Percentiles rank a stretch among this genome's conserved stretches.
Evolutionary conservation across 495 filamentous ascomycete genomes (phyloP).

Genomic region (Extremus antarcticus): DNA sequence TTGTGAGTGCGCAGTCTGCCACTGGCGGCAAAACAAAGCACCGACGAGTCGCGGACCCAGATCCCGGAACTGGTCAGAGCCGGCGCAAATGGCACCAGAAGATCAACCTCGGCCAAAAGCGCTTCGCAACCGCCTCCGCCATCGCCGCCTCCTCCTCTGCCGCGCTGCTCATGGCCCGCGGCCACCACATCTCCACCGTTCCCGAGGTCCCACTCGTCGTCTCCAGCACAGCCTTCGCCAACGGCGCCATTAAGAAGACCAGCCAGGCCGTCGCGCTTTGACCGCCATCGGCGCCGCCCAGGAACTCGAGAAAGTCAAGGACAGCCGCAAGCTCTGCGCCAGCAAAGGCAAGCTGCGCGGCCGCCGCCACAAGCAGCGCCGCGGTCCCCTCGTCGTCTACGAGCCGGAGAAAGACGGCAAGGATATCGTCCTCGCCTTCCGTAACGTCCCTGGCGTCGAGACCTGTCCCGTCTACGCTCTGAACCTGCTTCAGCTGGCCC

Average conservation of each 20-base stretch:
- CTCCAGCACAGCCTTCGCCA: conserved; percentile 74
- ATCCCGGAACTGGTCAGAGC: too few species aligned
- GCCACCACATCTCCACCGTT: conserved; percentile 84
- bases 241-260: conserved; percentile 71
- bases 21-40: too few species aligned
- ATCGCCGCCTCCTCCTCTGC: conserved; percentile 90
- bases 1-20: too few species aligned
- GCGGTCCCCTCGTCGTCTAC: conserved; percentile 94
- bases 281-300: conserved; percentile 75
- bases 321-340: conserved; percentile 84
- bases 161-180: conserved; percentile 88
- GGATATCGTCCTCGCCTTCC: conserved; percentile 82
- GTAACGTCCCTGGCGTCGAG: conserved; percentile 98
- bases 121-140: conserved; percentile 94
- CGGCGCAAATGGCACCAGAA: conserved; percentile 99
- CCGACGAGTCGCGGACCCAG: too few species aligned
- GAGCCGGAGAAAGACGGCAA: conserved; percentile 85
- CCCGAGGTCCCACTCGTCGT: conserved; percentile 95
- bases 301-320: conserved; percentile 88
- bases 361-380: conserved; percentile 91
- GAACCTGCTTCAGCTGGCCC: conserved; percentile 97
- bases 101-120: conserved; percentile 97
- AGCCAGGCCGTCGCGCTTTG: conserved; percentile 75
- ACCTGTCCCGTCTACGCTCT: conserved; percentile 86
- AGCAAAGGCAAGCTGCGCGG: conserved; percentile 96